phyloP scores from a whole-genome alignment of 2,329 filamentous ascomycete genomes.

The Sporothrix pallida region DNA sequence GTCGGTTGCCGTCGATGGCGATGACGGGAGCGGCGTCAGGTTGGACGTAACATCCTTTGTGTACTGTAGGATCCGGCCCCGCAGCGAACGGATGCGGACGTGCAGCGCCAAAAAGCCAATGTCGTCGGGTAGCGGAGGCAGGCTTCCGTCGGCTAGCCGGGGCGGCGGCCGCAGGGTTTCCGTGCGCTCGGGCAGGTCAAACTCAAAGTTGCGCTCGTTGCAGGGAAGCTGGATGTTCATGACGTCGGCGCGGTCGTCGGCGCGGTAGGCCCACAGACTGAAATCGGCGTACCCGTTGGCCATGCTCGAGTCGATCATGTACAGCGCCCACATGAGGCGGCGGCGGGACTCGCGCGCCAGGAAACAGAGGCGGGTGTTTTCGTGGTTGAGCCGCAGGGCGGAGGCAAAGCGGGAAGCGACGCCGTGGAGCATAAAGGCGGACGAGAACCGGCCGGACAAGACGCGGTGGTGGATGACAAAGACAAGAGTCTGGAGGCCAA shows the following conservation, averaged over 20 bases:
- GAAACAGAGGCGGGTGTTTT: conserved; percentile 53
- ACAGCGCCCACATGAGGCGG: conserved; percentile 57
- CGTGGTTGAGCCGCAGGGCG: conserved; percentile 57
- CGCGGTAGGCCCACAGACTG: conserved; percentile 51
- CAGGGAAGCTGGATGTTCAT: conserved; percentile 56
- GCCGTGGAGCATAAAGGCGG: conserved; percentile 56
- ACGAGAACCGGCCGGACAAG: conserved; percentile 52
- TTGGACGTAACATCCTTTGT: conserved; percentile 50
- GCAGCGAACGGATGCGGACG: conserved; percentile 61
- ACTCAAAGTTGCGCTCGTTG: conserved; percentile 60
- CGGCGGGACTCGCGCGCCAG: conserved; percentile 53
- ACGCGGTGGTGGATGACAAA: conserved; percentile 57
- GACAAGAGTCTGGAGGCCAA: conserved; percentile 58
- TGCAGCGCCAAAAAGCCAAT: conserved; percentile 63
- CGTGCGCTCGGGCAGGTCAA: conserved; percentile 61
- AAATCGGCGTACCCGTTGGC: conserved; percentile 55
- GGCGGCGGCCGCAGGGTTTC: conserved; percentile 55
- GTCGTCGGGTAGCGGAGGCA: conserved; percentile 57
- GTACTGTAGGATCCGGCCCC: conserved; percentile 60
- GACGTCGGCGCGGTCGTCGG: conserved; percentile 42
- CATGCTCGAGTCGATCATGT: conserved; percentile 55
- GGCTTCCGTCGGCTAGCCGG: conserved; percentile 50
- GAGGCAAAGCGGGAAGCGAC: conserved; percentile 55
- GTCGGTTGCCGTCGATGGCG: not conserved
- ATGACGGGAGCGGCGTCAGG: not conserved